These are phyloP conservation scores for Eucalyptus guilfoylei DNA, from an alignment of 345 rosid genomes.

Conservation along the genomic window DNA sequence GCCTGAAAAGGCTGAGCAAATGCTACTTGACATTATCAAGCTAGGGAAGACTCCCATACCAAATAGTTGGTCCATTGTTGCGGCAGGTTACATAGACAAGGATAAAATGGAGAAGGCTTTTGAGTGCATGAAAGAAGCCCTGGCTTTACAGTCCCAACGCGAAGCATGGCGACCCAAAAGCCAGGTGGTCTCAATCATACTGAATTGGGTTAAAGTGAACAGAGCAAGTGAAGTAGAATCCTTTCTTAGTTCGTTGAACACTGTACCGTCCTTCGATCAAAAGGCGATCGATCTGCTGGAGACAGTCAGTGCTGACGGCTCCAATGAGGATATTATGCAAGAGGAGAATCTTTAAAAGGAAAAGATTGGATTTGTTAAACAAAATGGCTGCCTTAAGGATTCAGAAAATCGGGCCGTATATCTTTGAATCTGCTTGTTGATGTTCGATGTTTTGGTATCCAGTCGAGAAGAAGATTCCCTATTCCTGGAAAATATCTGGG, in stretches of 20 bases:
- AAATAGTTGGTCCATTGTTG: conserved; percentile 53
- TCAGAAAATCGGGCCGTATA: not conserved
- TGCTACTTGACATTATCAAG: conserved; percentile 31
- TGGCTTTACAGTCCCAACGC: conserved; percentile 7
- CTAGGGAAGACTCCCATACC: conserved; percentile 36
- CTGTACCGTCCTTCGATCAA: not conserved
- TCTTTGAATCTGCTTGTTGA: not conserved
- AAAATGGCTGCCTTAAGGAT: not conserved
- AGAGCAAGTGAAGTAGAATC: not conserved
- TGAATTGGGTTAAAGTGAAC: not conserved
- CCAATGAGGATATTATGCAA: not conserved
- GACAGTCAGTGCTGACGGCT: not conserved
- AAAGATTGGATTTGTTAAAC: not conserved
- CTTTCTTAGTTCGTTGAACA: not conserved
- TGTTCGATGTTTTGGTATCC: not conserved
- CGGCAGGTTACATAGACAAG: conserved; percentile 29
- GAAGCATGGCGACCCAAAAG: conserved; percentile 48
- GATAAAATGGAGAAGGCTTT: conserved; percentile 31
- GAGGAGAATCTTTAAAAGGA: not conserved
- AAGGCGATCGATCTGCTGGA: not conserved
- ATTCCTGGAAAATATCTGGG: not conserved
- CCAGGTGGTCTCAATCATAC: not conserved
- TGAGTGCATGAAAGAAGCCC: conserved; percentile 40
- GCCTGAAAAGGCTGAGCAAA: conserved; percentile 40
- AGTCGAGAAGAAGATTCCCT: not conserved